Conservation (phyloP, 2,329 filamentous ascomycete genomes). For the Apiospora malaysiana region DNA sequence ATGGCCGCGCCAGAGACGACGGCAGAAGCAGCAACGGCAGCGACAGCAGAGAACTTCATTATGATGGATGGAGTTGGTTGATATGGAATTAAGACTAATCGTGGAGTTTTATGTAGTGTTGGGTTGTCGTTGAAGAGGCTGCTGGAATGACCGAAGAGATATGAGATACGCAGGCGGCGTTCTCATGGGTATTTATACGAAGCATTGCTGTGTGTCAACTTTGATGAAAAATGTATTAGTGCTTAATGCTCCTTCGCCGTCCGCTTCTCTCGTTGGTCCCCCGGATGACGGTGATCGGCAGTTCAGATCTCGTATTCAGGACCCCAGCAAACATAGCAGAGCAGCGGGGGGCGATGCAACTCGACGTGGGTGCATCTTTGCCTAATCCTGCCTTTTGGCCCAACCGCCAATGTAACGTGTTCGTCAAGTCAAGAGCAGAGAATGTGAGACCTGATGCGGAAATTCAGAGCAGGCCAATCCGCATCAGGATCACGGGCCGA, state of each 20-base stretch:
- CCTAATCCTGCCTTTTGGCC: not conserved
- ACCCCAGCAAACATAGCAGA: not conserved
- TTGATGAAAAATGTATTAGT: not conserved
- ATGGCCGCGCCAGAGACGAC: conserved; percentile 12
- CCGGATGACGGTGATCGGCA: conserved; percentile 13
- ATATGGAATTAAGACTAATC: not conserved
- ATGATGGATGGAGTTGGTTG: not conserved
- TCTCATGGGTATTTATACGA: not conserved
- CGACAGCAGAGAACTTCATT: conserved; percentile 4
- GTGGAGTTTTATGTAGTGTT: not conserved
- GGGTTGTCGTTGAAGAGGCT: not conserved
- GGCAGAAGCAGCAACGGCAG: not conserved
- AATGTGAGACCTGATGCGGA: not conserved
- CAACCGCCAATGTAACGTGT: conserved; percentile 8
- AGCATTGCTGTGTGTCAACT: not conserved
- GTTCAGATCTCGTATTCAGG: conserved; percentile 9
- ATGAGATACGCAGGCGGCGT: not conserved
- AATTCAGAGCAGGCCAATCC: not conserved
- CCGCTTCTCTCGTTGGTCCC: not conserved
- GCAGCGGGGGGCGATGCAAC: not conserved
- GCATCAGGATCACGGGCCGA: not conserved
- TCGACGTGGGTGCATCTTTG: not conserved
- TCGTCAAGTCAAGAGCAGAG: conserved; percentile 2
- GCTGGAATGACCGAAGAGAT: not conserved
- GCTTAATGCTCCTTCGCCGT: not conserved